Conservation (phyloP, 352 stramenopile genomes). For the Globisporangium barbulae region DNA sequence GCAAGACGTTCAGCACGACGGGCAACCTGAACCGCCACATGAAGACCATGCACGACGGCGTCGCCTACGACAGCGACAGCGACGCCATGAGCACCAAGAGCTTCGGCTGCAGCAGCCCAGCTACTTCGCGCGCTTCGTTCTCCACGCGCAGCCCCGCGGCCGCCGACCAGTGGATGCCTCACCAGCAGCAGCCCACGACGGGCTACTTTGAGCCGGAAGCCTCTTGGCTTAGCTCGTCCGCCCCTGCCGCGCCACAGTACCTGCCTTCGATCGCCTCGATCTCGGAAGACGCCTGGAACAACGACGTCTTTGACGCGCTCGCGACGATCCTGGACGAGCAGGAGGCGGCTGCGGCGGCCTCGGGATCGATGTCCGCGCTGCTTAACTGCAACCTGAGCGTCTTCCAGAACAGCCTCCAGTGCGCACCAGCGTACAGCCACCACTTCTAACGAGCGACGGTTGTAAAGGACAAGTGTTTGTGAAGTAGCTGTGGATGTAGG, state of each 20-base stretch:
- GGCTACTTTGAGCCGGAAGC: constrained; percentile 10
- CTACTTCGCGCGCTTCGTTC: background rate
- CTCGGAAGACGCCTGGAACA: constrained; percentile 8
- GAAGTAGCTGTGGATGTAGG: background rate
- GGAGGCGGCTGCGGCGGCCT: background rate
- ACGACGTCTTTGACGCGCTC: constrained; percentile 11
- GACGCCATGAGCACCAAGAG: background rate
- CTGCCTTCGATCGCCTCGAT: background rate
- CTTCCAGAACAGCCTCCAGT: constrained; percentile 14
- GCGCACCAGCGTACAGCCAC: constrained; percentile 1
- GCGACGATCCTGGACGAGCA: constrained; percentile 11
- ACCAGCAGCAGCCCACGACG: background rate
- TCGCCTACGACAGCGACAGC: background rate
- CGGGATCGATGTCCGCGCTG: constrained; percentile 2
- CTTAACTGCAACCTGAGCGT: constrained; percentile 10
- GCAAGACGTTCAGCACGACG: constrained; percentile 50
- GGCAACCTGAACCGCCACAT: constrained; percentile 44
- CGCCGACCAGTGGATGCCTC: constrained; percentile 6
- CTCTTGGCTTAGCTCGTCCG: background rate
- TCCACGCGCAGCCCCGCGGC: constrained; percentile 3
- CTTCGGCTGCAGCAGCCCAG: background rate
- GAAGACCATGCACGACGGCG: background rate
- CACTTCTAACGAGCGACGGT: background rate
- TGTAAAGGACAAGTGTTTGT: no score
- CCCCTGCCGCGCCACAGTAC: background rate